Evolutionary conservation across 169 alveolate genomes (phyloP).

Genomic region (Babesia gibsoni): DNA sequence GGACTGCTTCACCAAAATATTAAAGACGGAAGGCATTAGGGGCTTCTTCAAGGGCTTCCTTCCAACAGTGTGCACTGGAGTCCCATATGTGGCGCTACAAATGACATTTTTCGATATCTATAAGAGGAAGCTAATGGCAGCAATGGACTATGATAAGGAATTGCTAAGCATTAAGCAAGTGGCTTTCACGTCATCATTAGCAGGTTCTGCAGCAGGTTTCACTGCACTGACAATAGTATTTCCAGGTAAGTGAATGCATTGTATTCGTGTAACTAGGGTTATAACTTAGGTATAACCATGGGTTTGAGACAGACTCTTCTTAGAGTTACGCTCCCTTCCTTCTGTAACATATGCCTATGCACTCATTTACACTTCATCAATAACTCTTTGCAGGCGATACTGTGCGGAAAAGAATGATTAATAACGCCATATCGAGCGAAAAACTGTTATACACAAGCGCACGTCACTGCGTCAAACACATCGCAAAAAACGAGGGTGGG

Average conservation of each 20-base stretch:
- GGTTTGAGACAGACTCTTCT: too few species aligned
- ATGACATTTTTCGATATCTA: conserved; percentile 79
- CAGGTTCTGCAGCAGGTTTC: conserved; percentile 68
- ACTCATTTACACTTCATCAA: conserved; percentile 1
- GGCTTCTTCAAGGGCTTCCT: conserved; percentile 83
- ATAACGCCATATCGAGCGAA: conserved; percentile 80
- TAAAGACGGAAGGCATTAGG: conserved; percentile 75
- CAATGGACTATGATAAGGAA: conserved; percentile 3
- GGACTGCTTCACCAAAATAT: conserved; percentile 70
- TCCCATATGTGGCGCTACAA: conserved; percentile 83
- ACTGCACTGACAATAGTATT: conserved; percentile 58
- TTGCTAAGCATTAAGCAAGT: conserved; percentile 49
- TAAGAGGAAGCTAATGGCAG: conserved; percentile 36
- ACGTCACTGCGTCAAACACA: conserved; percentile 68
- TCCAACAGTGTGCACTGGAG: conserved; percentile 80
- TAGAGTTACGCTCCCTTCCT: too few species aligned
- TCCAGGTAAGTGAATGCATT: conserved; percentile 66
- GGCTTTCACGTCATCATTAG: conserved; percentile 56
- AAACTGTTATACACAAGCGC: conserved; percentile 71
- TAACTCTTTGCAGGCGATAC: conserved; percentile 77
- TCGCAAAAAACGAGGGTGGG: conserved; percentile 68
- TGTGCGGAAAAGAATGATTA: conserved; percentile 84
- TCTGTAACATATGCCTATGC: neutral
- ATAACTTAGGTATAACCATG: too few species aligned
- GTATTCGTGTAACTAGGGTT: too few species aligned